phyloP scores from a whole-genome alignment of 805 yeast genomes.

The Komagataella kurtzmanii region DNA sequence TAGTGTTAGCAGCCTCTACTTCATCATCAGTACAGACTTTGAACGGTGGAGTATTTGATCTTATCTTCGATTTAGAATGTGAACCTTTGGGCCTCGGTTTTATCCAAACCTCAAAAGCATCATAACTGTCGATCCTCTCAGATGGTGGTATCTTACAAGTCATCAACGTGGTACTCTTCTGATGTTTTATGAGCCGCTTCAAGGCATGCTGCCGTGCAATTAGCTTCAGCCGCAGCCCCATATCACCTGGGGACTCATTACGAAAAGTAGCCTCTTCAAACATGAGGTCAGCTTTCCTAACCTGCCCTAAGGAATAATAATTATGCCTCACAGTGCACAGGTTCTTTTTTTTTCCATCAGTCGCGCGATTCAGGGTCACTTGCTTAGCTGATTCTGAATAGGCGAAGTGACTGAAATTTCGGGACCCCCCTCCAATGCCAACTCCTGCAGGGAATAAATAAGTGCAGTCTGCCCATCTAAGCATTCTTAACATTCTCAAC shows the following conservation, averaged over 20 bases:
- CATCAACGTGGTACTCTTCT: neutral
- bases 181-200: neutral
- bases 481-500: neutral
- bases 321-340: neutral
- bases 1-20: neutral
- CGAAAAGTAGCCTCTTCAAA: neutral
- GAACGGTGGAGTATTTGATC: neutral
- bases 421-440: neutral
- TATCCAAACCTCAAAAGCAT: neutral
- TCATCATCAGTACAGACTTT: neutral
- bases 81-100: neutral
- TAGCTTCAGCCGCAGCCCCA: neutral
- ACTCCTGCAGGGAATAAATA: neutral
- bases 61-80: neutral
- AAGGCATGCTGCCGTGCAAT: neutral
- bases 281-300: neutral
- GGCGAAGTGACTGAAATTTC: neutral
- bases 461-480: neutral
- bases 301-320: neutral
- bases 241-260: neutral
- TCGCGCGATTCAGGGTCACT: neutral
- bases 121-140: neutral
- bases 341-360: neutral
- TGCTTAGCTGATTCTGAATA: neutral
- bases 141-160: neutral